Conservation (phyloP, 2,329 filamentous ascomycete species). For the Talaromyces sp. region DNA sequence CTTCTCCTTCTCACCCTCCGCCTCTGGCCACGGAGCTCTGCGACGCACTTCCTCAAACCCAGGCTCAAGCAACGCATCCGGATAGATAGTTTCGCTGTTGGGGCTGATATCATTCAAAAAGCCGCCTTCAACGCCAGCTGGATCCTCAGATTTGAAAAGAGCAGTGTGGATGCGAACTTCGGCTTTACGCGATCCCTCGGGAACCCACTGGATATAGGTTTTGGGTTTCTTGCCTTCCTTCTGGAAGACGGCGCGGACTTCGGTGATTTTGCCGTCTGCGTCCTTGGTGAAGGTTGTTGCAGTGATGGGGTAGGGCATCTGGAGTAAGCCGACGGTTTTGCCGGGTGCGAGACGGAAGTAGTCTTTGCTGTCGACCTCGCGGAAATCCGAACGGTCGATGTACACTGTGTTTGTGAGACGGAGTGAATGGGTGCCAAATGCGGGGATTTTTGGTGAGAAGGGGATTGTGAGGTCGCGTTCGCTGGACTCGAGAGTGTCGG, state of each 20-base stretch:
- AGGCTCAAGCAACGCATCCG: conserved; percentile 74
- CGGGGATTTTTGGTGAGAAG: conserved; percentile 70
- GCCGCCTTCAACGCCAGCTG: conserved; percentile 71
- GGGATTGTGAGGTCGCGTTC: conserved; percentile 65
- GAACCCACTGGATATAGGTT: conserved; percentile 86
- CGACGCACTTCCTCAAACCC: conserved; percentile 75
- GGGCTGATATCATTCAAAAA: conserved; percentile 84
- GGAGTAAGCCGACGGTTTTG: conserved; percentile 71
- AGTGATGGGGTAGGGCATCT: conserved; percentile 67
- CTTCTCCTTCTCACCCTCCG: conserved; percentile 60
- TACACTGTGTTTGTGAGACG: conserved; percentile 76
- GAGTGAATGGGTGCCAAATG: conserved; percentile 54
- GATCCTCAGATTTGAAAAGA: conserved; percentile 84
- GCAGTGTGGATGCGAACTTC: conserved; percentile 78
- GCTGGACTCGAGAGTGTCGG: conserved; percentile 67
- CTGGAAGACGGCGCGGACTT: conserved; percentile 68
- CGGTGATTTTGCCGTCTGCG: conserved; percentile 62
- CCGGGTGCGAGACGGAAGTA: conserved; percentile 78
- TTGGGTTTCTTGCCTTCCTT: conserved; percentile 68
- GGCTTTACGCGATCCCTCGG: conserved; percentile 59
- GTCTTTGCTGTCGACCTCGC: conserved; percentile 68
- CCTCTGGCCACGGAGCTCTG: conserved; percentile 78
- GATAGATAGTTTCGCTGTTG: conserved; percentile 74
- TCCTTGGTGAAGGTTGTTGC: conserved; percentile 69
- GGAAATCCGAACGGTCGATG: conserved; percentile 79